Conservation (phyloP, 352 stramenopile species). For the Phytopythium chamaehyphon region DNA sequence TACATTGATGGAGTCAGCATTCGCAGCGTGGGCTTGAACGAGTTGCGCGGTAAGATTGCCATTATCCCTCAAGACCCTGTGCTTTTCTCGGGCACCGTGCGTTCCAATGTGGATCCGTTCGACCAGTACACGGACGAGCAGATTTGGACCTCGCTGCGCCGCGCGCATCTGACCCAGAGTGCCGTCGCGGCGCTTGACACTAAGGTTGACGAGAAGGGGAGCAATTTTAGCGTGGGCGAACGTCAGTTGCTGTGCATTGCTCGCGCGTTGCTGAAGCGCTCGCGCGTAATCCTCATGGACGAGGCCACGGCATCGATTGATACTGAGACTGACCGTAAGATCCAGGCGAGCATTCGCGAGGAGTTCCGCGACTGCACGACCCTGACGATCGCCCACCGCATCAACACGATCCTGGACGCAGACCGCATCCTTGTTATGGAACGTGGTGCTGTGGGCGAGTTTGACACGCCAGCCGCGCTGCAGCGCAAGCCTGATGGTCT, state of each 20-base stretch:
- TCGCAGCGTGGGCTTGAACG: constrained; percentile 43
- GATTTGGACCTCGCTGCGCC: constrained; percentile 82
- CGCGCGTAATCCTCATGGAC: constrained; percentile 96
- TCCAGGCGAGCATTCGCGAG: constrained; percentile 88
- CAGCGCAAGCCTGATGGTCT: constrained; percentile 63
- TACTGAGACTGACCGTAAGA: constrained; percentile 86
- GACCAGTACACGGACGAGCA: constrained; percentile 83
- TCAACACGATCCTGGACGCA: constrained; percentile 96
- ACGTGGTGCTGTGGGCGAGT: constrained; percentile 90
- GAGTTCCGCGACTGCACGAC: constrained; percentile 93
- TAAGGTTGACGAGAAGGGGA: constrained; percentile 85
- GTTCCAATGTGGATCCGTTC: constrained; percentile 92
- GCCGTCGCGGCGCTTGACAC: constrained; percentile 38
- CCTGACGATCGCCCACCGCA: constrained; percentile 96
- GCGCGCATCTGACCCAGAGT: constrained; percentile 75
- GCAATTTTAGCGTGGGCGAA: constrained; percentile 95
- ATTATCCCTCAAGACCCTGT: constrained; percentile 95
- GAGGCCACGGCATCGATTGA: constrained; percentile 95
- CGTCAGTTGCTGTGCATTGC: constrained; percentile 95
- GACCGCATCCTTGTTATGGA: constrained; percentile 96
- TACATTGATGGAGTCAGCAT: constrained; percentile 64
- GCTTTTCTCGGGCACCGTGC: constrained; percentile 92
- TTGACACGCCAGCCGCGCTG: constrained; percentile 85
- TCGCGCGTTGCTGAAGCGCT: constrained; percentile 90
- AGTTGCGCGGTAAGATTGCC: constrained; percentile 51